Evolutionary conservation across 2,329 filamentous ascomycete species (phyloP), one percentile per base, ranked within the genome.

Genomic region (Neurospora sp.): DNA sequence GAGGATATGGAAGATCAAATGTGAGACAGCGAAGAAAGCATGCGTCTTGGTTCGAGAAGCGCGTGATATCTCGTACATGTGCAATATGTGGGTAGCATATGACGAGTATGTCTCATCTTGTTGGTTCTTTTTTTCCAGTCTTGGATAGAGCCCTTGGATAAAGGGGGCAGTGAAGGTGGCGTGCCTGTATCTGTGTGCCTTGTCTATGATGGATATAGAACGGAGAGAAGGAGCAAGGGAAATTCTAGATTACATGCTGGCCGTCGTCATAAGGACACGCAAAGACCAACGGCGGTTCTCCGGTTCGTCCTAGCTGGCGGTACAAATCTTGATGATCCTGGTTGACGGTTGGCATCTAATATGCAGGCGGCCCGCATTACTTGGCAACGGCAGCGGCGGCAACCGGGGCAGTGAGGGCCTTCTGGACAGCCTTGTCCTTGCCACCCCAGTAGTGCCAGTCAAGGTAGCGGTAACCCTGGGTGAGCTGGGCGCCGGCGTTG

Each of bases 401-500:
- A 62, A 33, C 28, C 7, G 52, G 52, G 28, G 52, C 52, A 33
- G 52, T 36, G 23, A 36, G 0, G 28, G 52, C 52, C 52, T 62
- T 62, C 23, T 62, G 0, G 23, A 39, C 66, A 39, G 36, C 67
- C 67, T 46, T 79, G 75, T 84, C 81, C 76, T 80, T 86, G 66
- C 87, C 87, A 23, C 87, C 87, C 86, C 86, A 89, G 76, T 89
- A 80, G 80, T 90, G 81, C 81, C 88, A 91, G 76, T 86, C 82
- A 74, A 90, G 78, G 78, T 85, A 91, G 74, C 89, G 86, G 82
- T 91, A 91, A 68, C 87, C 87, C 79, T 91, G 89, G 15, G 87
- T 89, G 70, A 90, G 82, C 82, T 91, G 89, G 43, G 89, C 85
- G 71, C 85, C 84, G 78, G 88, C 86, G 79, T 91, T 91, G 82